Evolutionary conservation across 1,284 basidiomycete species (phyloP).

Genomic region (Tylopilus sp.): DNA sequence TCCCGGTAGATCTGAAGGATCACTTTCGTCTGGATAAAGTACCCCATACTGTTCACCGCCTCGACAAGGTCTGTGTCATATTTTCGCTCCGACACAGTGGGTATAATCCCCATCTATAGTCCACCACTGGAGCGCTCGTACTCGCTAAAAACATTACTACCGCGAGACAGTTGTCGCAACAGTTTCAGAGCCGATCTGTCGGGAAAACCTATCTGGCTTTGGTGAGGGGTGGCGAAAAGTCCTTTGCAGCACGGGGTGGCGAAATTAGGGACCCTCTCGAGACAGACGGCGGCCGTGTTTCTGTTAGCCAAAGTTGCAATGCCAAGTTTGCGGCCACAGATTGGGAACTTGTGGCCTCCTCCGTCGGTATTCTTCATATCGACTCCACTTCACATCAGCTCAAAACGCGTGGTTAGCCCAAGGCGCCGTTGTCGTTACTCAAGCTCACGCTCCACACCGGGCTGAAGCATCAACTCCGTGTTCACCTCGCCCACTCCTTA

Average conservation of each 20-base stretch:
- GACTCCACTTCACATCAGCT: slow-evolving; percentile 12
- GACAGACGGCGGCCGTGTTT: slow-evolving; percentile 43
- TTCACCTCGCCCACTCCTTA: slow-evolving; percentile 55
- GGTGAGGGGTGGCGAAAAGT: slow-evolving; percentile 50
- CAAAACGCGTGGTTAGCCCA: slow-evolving; percentile 36
- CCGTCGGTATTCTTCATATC: slow-evolving; percentile 42
- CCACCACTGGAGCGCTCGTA: slow-evolving; percentile 61
- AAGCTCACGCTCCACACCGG: slow-evolving; percentile 57
- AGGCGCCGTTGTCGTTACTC: slow-evolving; percentile 53
- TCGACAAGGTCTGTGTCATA: slow-evolving; percentile 54
- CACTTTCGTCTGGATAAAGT: slow-evolving; percentile 34
- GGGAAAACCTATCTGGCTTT: slow-evolving; percentile 66
- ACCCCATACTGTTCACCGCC: slow-evolving; percentile 57
- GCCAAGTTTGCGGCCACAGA: slow-evolving; percentile 47
- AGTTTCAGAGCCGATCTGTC: slow-evolving; percentile 48
- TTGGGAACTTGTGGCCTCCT: slow-evolving; percentile 59
- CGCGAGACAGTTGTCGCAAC: slow-evolving; percentile 51
- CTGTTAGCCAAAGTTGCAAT: slow-evolving; percentile 31
- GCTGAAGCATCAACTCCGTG: slow-evolving; percentile 68
- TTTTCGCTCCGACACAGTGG: neutral
- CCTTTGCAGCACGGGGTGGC: slow-evolving; percentile 43
- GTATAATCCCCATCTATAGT: slow-evolving; percentile 33
- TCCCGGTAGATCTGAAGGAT: slow-evolving; percentile 38
- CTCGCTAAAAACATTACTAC: slow-evolving; percentile 45
- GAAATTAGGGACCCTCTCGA: slow-evolving; percentile 44